Conservation (phyloP, 1,284 basidiomycete genomes). For the Hypsizygus ulmarius region DNA sequence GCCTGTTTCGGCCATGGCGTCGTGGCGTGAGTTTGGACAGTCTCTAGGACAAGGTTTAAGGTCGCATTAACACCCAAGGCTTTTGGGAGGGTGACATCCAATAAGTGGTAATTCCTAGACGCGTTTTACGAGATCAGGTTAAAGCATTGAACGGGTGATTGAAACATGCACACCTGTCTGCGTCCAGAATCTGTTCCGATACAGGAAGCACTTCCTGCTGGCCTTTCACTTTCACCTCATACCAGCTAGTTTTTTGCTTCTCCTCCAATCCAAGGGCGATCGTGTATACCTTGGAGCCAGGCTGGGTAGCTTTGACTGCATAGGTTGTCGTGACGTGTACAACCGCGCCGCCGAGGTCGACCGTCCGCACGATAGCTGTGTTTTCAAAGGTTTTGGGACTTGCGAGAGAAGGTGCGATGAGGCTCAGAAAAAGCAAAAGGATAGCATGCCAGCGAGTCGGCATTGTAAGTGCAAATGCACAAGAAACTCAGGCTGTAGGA, state of each 20-base stretch:
- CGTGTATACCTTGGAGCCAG: slow-evolving; percentile 63
- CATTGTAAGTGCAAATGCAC: slow-evolving; percentile 16
- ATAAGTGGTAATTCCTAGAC: slow-evolving; percentile 38
- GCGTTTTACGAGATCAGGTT: slow-evolving; percentile 10
- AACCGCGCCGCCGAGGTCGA: slow-evolving; percentile 85
- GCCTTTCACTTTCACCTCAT: slow-evolving; percentile 78
- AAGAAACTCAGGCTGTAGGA: background rate
- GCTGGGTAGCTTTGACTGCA: slow-evolving; percentile 71
- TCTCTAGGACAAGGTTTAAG: slow-evolving; percentile 73
- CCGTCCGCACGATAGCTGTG: slow-evolving; percentile 78
- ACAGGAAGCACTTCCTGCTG: slow-evolving; percentile 56
- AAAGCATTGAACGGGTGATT: slow-evolving; percentile 4
- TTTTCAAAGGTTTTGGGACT: slow-evolving; percentile 68
- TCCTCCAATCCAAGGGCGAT: slow-evolving; percentile 68
- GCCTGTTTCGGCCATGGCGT: slow-evolving; percentile 74
- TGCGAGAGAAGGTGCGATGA: slow-evolving; percentile 27
- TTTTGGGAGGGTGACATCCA: slow-evolving; percentile 46
- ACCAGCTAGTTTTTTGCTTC: slow-evolving; percentile 68
- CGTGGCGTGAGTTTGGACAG: slow-evolving; percentile 73
- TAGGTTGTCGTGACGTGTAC: slow-evolving; percentile 87
- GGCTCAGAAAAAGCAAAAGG: slow-evolving; percentile 35
- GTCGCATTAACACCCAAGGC: slow-evolving; percentile 47
- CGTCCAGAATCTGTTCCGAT: slow-evolving; percentile 47
- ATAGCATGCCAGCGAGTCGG: slow-evolving; percentile 39
- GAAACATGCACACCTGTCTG: slow-evolving; percentile 44